phyloP scores from a whole-genome alignment of 2,329 filamentous ascomycete genomes.

The Diaporthe sp. region DNA sequence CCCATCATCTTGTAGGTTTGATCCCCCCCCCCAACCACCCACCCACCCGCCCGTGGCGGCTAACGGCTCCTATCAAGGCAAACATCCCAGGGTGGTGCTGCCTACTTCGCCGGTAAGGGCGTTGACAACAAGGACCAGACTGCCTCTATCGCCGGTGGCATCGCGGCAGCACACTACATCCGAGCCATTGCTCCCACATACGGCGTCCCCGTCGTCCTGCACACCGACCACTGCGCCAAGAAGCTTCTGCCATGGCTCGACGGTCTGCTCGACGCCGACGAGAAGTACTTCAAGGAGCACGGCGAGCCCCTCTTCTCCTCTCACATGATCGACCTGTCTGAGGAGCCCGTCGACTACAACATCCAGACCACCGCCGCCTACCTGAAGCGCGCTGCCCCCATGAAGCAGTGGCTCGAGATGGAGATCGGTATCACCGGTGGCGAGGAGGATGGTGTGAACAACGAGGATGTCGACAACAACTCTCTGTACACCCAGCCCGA shows the following conservation, averaged over 20 bases:
- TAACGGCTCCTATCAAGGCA: constrained; percentile 55
- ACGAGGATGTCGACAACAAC: constrained; percentile 97
- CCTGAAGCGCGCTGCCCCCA: constrained; percentile 91
- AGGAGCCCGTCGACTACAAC: constrained; percentile 92
- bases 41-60: neutral
- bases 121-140: constrained; percentile 84
- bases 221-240: constrained; percentile 99
- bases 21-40: too few relatives aligned
- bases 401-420: constrained; percentile 99
- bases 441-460: constrained; percentile 99
- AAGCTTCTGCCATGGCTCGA: constrained; percentile 99
- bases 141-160: constrained; percentile 86
- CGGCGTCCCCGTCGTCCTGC: constrained; percentile 89
- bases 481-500: constrained; percentile 97
- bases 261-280: constrained; percentile 93
- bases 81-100: constrained; percentile 91
- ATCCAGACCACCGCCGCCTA: constrained; percentile 92
- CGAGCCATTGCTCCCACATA: constrained; percentile 88
- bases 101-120: constrained; percentile 93
- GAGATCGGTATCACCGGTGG: constrained; percentile 94
- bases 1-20: constrained; percentile 78
- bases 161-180: constrained; percentile 95
- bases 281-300: constrained; percentile 93
- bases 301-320: constrained; percentile 93
- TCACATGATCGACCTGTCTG: constrained; percentile 98